A percentile compares a stretch with the other conserved stretches of the same genome.
phyloP scores from a whole-genome alignment of 257 asterid genomes.

The Solanum chmielewskii region DNA sequence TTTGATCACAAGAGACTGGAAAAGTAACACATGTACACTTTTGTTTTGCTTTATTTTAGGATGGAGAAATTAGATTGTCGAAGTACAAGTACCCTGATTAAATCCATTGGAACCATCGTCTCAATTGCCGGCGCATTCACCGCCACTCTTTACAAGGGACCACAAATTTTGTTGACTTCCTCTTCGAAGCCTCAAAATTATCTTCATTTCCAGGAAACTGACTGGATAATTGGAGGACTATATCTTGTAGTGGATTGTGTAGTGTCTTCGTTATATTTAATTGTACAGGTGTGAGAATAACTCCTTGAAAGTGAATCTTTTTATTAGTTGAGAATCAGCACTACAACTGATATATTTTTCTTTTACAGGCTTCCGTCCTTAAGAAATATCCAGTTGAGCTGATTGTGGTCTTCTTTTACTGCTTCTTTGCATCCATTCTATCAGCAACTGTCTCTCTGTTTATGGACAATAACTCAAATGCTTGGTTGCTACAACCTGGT shows the following conservation, averaged over 20 bases:
- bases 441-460: constrained; percentile 47
- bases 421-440: constrained; percentile 74
- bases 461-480: constrained; percentile 41
- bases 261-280: constrained; percentile 44
- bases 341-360: background rate
- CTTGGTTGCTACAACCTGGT: constrained; percentile 68
- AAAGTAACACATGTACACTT: constrained; percentile 1
- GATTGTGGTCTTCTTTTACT: constrained; percentile 79
- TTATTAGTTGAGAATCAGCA: background rate
- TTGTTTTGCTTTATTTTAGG: constrained; percentile 28
- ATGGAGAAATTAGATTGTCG: constrained; percentile 56
- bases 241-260: constrained; percentile 65
- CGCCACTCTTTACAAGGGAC: constrained; percentile 75
- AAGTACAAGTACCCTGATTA: constrained; percentile 54
- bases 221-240: constrained; percentile 58
- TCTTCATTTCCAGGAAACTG: constrained; percentile 24
- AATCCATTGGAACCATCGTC: constrained; percentile 55
- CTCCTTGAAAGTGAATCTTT: background rate
- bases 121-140: constrained; percentile 80
- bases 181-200: constrained; percentile 12
- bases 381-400: constrained; percentile 66
- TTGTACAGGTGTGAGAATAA: constrained; percentile 49
- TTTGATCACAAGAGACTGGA: background rate
- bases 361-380: constrained; percentile 60
- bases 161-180: constrained; percentile 26